phyloP scores from a whole-genome alignment of 305 asterid genomes.

The Lippia alba region DNA sequence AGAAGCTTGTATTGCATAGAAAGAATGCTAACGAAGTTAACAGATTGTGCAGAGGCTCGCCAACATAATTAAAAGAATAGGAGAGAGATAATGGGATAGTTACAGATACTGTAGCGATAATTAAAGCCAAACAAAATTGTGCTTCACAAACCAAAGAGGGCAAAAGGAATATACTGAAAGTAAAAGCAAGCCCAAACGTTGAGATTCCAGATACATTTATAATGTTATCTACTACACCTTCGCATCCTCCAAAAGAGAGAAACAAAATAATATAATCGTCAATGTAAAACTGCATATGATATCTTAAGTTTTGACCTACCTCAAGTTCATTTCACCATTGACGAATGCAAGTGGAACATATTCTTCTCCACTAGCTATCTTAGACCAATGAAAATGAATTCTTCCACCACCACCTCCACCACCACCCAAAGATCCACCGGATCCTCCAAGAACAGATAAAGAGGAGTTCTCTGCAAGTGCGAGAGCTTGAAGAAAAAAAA shows the following conservation, averaged over 20 bases:
- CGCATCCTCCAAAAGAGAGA: not conserved
- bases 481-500: constrained; percentile 74
- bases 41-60: constrained; percentile 3
- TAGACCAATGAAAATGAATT: constrained; percentile 96
- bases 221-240: constrained; percentile 4
- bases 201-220: not conserved
- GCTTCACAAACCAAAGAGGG: constrained; percentile 7
- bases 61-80: constrained; percentile 10
- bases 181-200: constrained; percentile 1
- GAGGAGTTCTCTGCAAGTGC: constrained; percentile 72
- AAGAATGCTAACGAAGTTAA: constrained; percentile 8
- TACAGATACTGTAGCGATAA: constrained; percentile 4
- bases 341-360: constrained; percentile 84
- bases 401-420: constrained; percentile 99
- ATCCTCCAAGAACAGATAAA: constrained; percentile 85
- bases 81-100: not conserved
- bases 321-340: constrained; percentile 66
- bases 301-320: constrained; percentile 49
- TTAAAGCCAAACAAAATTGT: not conserved
- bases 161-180: constrained; percentile 3
- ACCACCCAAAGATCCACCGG: constrained; percentile 86
- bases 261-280: constrained; percentile 6
- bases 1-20: constrained; percentile 1
- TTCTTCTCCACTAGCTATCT: constrained; percentile 73
- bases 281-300: constrained; percentile 10